These are phyloP conservation scores for Rostrohypoxylon terebratum DNA, from an alignment of 495 filamentous ascomycete genomes.

Conservation along the genomic window DNA sequence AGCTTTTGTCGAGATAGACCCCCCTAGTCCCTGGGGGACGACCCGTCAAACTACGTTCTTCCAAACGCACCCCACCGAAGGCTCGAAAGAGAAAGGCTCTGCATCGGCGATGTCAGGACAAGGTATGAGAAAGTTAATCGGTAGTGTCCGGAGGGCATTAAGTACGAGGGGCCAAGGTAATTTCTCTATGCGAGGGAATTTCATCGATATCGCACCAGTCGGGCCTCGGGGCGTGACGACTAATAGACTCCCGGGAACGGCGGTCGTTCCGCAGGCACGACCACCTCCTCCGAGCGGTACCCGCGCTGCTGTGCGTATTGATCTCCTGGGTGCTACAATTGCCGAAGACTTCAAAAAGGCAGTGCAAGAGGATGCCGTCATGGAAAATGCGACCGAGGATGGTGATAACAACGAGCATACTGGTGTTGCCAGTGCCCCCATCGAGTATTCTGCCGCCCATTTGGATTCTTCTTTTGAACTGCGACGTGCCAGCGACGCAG, in stretches of 20 bases:
- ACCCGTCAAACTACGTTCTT: constrained; percentile 62
- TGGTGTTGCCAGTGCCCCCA: constrained; percentile 27
- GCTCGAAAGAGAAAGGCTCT: constrained; percentile 54
- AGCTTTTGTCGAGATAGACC: constrained; percentile 77
- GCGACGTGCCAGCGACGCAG: constrained; percentile 59
- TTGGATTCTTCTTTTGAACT: constrained; percentile 52
- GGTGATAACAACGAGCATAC: neutral
- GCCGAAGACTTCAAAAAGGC: constrained; percentile 77
- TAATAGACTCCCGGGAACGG: constrained; percentile 65
- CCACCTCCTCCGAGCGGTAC: constrained; percentile 55
- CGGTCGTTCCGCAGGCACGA: constrained; percentile 65
- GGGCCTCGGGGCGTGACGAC: constrained; percentile 63
- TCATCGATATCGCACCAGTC: constrained; percentile 63
- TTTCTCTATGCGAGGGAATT: constrained; percentile 60
- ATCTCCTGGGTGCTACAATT: constrained; percentile 82
- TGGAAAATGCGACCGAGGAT: constrained; percentile 49
- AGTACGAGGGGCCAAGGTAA: constrained; percentile 70
- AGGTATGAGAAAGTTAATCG: constrained; percentile 86
- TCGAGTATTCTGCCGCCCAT: constrained; percentile 57
- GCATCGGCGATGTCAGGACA: constrained; percentile 66
- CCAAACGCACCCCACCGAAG: constrained; percentile 52
- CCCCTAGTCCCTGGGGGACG: constrained; percentile 63
- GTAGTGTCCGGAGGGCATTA: constrained; percentile 87
- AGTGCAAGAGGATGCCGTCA: constrained; percentile 67
- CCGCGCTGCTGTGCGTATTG: constrained; percentile 68